Base-by-base conservation (phyloP, 1,284 basidiomycete species). In the Rhizoctonia solani region DNA sequence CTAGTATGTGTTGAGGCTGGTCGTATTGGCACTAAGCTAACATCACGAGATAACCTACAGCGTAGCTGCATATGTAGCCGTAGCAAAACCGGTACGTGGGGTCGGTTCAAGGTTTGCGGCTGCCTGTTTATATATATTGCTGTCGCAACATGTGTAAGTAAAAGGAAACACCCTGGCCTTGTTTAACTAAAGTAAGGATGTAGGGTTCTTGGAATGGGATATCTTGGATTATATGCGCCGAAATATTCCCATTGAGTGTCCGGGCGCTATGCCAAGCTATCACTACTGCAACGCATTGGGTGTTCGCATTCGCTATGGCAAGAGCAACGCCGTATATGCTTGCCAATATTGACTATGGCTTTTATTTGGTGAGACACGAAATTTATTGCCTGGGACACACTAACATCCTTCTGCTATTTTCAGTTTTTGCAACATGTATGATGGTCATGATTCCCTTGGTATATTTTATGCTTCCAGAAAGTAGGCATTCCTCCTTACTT, bases 191-290 rank as follows among this genome's bases (percentile, higher is more conserved):
- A 16, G 9, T 39, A 8, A 8, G 16, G 8, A 39, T 16, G 37
- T 14, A 50, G 47, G 47, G 47, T 4, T 50, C 47, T 13, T 50
- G 47, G 47, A 50, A 50, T 25, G 47, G 47, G n/a, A 50, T 50
- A 23, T 50, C 47, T 21, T 50, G 47, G 47, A 50, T 50, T 50
- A 50, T 50, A 50, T 50, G 47, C 47, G 47, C 47, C 23, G 47
- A 50, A 25, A 50, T 50, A 8, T 50, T 50, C 23, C 47, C 47
- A 5, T 14, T 50, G 4, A 50, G 47, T 25, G 47, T 50, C 14
- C 47, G 47, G 21, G 47, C 47, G 14, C 47, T 50, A 6, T 50
- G 47, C 47, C 47, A 50, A 50, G 47, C 47, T 6, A 50, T 50
- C 23, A 50, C 47, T 6, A 25, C 47, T 25, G 47, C 47, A 25